Evolutionary conservation across 2,329 filamentous ascomycete species (phyloP).

Genomic region (Colletotrichum truncatum): DNA sequence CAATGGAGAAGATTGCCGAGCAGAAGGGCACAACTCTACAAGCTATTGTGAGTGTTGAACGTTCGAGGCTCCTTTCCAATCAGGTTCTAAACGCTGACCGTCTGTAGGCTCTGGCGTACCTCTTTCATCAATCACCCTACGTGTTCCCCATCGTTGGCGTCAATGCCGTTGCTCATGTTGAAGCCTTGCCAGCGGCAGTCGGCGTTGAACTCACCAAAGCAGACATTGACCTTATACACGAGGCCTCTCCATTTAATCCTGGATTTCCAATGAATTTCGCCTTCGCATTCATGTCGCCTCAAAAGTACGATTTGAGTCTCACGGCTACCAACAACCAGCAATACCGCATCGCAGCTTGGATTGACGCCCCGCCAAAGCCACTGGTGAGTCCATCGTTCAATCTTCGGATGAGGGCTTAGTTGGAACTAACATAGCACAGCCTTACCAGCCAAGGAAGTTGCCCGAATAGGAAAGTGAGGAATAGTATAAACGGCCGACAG

Average conservation of each 20-base stretch:
- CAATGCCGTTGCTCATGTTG: conserved; percentile 68
- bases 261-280: conserved; percentile 57
- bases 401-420: fast-evolving
- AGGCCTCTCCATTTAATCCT: conserved; percentile 58
- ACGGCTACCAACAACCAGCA: conserved; percentile 3
- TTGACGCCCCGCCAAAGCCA: conserved; percentile 6
- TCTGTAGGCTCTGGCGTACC: conserved; percentile 63
- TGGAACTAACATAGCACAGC: not conserved
- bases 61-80: not conserved
- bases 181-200: conserved; percentile 67
- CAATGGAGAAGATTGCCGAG: conserved; percentile 23
- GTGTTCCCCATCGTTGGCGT: conserved; percentile 71
- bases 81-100: not conserved
- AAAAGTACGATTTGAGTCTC: conserved; percentile 7
- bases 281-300: not conserved
- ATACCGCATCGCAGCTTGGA: conserved; percentile 1
- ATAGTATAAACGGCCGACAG: not conserved
- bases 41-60: not conserved
- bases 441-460: not conserved
- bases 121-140: conserved; percentile 67
- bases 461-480: not conserved
- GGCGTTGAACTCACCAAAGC: conserved; percentile 59
- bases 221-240: conserved; percentile 66
- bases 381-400: not conserved
- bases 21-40: conserved; percentile 11